These are phyloP conservation scores for Prunus persica DNA, from an alignment of 306 rosid genomes.

Conservation along the genomic window DNA sequence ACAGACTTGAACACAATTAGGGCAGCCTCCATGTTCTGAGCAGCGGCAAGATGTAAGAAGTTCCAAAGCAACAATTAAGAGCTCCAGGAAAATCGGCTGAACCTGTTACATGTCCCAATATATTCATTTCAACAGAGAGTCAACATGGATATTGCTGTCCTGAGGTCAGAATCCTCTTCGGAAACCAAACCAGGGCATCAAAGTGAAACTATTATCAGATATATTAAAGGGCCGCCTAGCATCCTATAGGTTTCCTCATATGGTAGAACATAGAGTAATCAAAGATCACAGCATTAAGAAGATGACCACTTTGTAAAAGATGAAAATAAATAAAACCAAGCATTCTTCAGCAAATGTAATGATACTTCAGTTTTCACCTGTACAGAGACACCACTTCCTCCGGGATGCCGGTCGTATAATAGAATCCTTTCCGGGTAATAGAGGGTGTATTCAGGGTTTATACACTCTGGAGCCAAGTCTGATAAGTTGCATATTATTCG, in stretches of 20 bases:
- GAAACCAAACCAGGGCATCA: neutral
- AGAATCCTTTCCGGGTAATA: slow-evolving; percentile 84
- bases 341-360: neutral
- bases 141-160: neutral
- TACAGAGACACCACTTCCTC: slow-evolving; percentile 74
- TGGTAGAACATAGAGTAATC: neutral
- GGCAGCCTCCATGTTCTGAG: slow-evolving; percentile 65
- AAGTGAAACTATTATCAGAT: neutral
- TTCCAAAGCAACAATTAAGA: slow-evolving; percentile 70
- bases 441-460: slow-evolving; percentile 69
- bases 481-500: slow-evolving; percentile 73
- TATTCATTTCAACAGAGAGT: neutral
- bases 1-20: slow-evolving; percentile 77
- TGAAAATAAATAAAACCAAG: neutral
- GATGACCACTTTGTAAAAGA: too few relatives aligned
- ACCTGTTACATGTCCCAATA: slow-evolving; percentile 45
- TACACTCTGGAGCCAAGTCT: slow-evolving; percentile 88
- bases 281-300: neutral
- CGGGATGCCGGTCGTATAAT: slow-evolving; percentile 80
- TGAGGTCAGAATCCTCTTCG: neutral
- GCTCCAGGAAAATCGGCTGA: slow-evolving; percentile 66
- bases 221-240: neutral
- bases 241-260: neutral
- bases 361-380: slow-evolving; percentile 45
- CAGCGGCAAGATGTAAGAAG: slow-evolving; percentile 77